phyloP scores from a whole-genome alignment of 768 basidiomycete genomes.

The Ramaria rubella region DNA sequence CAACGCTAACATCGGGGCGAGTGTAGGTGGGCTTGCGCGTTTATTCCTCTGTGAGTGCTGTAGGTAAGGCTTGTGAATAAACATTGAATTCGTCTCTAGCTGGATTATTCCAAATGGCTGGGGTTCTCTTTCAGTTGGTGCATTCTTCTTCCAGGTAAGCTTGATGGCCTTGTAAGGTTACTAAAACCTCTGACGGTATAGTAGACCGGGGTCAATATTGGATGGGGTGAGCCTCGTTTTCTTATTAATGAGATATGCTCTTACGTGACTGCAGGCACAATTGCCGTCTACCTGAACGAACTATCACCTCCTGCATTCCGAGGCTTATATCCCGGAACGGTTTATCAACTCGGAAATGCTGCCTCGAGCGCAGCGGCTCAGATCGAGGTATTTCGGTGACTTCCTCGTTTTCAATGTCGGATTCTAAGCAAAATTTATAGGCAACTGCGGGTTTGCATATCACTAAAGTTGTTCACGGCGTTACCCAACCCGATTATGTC shows the following conservation, averaged over 20 bases:
- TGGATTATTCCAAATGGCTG: constrained; percentile 79
- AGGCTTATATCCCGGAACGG: constrained; percentile 78
- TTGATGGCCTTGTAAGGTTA: constrained; percentile 38
- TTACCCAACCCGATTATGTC: constrained; percentile 2
- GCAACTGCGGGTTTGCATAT: constrained; percentile 4
- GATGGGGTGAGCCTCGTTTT: not conserved
- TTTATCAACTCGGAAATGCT: constrained; percentile 75
- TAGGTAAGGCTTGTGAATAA: not conserved
- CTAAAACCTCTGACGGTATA: too few species aligned
- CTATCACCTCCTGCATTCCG: constrained; percentile 85
- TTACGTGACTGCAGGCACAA: constrained; percentile 20
- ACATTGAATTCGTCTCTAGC: constrained; percentile 40
- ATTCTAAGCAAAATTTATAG: too few species aligned
- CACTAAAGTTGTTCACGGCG: not conserved
- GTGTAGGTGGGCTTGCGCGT: not conserved
- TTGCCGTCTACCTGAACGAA: constrained; percentile 77
- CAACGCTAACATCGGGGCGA: not conserved
- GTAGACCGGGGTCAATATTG: constrained; percentile 1
- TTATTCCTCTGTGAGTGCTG: constrained; percentile 4
- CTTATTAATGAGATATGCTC: too few species aligned
- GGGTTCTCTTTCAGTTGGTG: constrained; percentile 65
- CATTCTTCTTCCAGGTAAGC: constrained; percentile 81
- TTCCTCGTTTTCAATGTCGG: not conserved
- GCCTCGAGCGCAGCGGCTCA: constrained; percentile 2
- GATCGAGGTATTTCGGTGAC: not conserved